Evolutionary conservation across 2,329 filamentous ascomycete genomes (phyloP), one percentile per base, ranked within the genome.

Genomic region (Arthroderma sp.): DNA sequence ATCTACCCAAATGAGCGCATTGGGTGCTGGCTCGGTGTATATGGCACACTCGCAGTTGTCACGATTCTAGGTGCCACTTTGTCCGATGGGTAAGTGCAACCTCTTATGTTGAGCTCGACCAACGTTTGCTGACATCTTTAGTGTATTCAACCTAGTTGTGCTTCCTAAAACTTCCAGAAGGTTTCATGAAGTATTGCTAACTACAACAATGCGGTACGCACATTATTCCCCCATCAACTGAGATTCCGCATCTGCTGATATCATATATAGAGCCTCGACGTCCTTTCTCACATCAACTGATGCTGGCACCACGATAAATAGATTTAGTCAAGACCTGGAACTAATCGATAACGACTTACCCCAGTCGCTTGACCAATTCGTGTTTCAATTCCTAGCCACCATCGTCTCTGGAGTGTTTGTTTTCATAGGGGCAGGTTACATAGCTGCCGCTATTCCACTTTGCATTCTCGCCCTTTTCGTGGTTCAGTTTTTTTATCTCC

Each of bases 321-420:
- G 51, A 21, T 78, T 78, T 62, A 73, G 70, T n/a, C 75, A 77
- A 59, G 76, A 78, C 64, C 65, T 77, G 3, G 66, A 71, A 55
- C 64, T 78, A n/a, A 73, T 77, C 13, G 76, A 78, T 54, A 71
- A 67, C 59, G 70, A 74, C 49, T 63, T 78, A 13, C 70, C 71
- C 19, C 31, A 37, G n/a, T 37, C 51, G 7, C 13, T 54, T 17
- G 51, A 54, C 33, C 51, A 54, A 9, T 19, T 25, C n/a, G 15
- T 54, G 25, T 54, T 54, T 17, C 51, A 54, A 17, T 54, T 54
- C 33, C n/a, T 54, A 6, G 17, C 51, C 15, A 21, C 51, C 13
- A 54, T 54, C 5, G 51, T 54, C 21, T 38, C 51, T 11, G 51
- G 33, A 4, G 51, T 54, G 0, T 19, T 54, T 5, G 51, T 54